Evolutionary conservation across 805 yeast genomes (phyloP).

Genomic region (Sugiyamaella chiloensis): DNA sequence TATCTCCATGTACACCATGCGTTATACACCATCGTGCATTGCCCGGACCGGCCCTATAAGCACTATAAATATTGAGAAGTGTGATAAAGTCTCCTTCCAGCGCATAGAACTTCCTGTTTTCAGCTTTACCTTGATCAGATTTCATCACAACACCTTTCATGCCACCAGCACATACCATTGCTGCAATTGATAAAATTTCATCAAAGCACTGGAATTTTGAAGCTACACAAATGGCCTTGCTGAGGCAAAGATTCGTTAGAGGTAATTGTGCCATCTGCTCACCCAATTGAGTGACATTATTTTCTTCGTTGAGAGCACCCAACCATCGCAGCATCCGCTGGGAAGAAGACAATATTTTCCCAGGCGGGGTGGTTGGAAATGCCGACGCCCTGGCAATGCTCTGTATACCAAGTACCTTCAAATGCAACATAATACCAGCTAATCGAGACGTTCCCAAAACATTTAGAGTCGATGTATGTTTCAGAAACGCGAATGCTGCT

Average conservation of each 20-base stretch:
- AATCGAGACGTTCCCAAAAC: conserved; percentile 70
- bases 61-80: conserved; percentile 63
- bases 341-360: conserved; percentile 61
- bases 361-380: conserved; percentile 73
- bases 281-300: conserved; percentile 62
- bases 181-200: conserved; percentile 66
- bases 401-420: conserved; percentile 62
- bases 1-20: conserved; percentile 60
- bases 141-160: conserved; percentile 42
- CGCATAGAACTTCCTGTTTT: conserved; percentile 61
- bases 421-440: conserved; percentile 58
- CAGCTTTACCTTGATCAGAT: conserved; percentile 43
- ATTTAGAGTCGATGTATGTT: conserved; percentile 42
- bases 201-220: conserved; percentile 56
- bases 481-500: conserved; percentile 41
- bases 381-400: conserved; percentile 58
- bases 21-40: conserved; percentile 59
- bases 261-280: conserved; percentile 65
- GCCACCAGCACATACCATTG: conserved; percentile 73
- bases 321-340: conserved; percentile 72
- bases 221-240: conserved; percentile 60
- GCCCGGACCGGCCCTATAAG: conserved; percentile 33
- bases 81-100: conserved; percentile 82
- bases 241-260: conserved; percentile 59
- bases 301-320: conserved; percentile 70